A percentile compares a stretch with the other conserved stretches of the same genome.
Conservation (phyloP, 2,329 filamentous ascomycete species). For the Dothistroma pini region DNA sequence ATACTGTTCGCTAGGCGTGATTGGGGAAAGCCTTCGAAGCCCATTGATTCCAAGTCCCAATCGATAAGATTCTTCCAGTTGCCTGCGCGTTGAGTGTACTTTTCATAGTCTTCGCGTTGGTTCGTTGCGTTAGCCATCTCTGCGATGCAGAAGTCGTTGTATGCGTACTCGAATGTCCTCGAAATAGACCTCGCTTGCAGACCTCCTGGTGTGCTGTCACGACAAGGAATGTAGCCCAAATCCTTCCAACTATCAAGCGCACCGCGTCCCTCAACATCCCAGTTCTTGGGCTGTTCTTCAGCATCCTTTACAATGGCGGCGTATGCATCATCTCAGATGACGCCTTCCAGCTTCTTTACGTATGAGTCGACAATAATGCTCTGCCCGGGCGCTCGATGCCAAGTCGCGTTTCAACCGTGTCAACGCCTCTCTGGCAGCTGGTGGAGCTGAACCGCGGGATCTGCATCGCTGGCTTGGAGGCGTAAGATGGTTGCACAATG, state of each 20-base stretch:
- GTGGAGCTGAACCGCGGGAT: neutral
- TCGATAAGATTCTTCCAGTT: slow-evolving; percentile 55
- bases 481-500: neutral
- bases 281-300: slow-evolving; percentile 28
- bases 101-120: slow-evolving; percentile 50
- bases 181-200: slow-evolving; percentile 49
- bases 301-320: slow-evolving; percentile 33
- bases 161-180: slow-evolving; percentile 49
- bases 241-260: slow-evolving; percentile 41
- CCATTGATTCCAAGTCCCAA: slow-evolving; percentile 19
- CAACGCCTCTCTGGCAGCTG: neutral
- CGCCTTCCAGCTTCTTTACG: slow-evolving; percentile 57
- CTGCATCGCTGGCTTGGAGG: neutral
- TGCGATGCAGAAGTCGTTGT: slow-evolving; percentile 68
- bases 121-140: slow-evolving; percentile 58
- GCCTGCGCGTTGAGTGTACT: slow-evolving; percentile 55
- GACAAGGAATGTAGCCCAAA: slow-evolving; percentile 38
- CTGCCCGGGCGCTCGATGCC: neutral
- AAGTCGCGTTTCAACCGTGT: neutral
- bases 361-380: slow-evolving; percentile 64
- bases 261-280: slow-evolving; percentile 38
- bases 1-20: slow-evolving; percentile 18
- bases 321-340: slow-evolving; percentile 34
- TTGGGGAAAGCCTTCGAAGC: slow-evolving; percentile 23
- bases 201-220: slow-evolving; percentile 55